These are phyloP conservation scores for Linum trigynum DNA, from an alignment of 345 rosid genomes.

Conservation along the genomic window DNA sequence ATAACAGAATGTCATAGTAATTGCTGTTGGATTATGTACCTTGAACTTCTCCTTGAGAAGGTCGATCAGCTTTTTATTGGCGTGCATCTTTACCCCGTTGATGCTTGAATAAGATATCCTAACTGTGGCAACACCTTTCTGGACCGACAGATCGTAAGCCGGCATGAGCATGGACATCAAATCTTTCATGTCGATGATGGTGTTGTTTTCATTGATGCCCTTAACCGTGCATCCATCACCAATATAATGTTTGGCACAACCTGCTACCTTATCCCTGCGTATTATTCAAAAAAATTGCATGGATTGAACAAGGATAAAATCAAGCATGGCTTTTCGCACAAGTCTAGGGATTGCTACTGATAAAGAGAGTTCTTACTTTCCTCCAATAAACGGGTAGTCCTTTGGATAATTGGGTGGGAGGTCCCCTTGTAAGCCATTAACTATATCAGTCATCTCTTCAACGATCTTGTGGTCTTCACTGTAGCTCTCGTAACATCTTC, in stretches of 20 bases:
- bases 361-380: constrained; percentile 5
- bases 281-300: background rate
- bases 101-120: constrained; percentile 4
- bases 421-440: constrained; percentile 4
- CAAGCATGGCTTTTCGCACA: too few species aligned
- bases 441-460: constrained; percentile 1
- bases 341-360: background rate
- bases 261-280: constrained; percentile 1
- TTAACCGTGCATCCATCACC: constrained; percentile 7
- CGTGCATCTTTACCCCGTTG: constrained; percentile 6
- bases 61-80: background rate
- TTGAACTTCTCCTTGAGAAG: constrained; percentile 4
- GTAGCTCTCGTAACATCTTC: constrained; percentile 8
- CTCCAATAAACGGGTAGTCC: background rate
- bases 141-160: background rate
- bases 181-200: background rate
- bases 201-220: constrained; percentile 9
- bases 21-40: background rate
- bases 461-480: constrained; percentile 6
- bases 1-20: background rate
- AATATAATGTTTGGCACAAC: constrained; percentile 5
- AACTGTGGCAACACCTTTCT: constrained; percentile 1
- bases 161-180: constrained; percentile 3
- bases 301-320: background rate
- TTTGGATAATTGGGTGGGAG: background rate